Base-by-base conservation (phyloP, 2,329 filamentous ascomycete genomes). In the Hymenoscyphus albidus region DNA sequence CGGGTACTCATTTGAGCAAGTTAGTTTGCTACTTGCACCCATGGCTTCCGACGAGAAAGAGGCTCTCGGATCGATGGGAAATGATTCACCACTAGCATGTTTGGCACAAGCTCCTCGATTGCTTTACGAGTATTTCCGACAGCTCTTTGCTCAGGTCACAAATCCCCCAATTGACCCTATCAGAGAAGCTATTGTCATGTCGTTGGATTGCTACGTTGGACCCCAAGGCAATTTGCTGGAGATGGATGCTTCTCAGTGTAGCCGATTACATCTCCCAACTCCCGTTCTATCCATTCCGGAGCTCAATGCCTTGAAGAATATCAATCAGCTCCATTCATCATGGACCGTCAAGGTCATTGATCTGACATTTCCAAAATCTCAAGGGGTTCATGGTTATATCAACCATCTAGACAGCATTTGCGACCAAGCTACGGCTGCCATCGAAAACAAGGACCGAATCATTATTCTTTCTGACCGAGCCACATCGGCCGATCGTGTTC, bases 11-110 rank as follows among this genome's bases (percentile, higher is more conserved):
- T 89, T 97, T 68, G 94, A 98, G 81, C 94, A 98, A 79, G 90
- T 98, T 77, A 94, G 90, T 77, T 80, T 98, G 75, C 83, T 98
- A 44, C 86, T 98, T 61, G 94, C 90, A 18, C 94, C 94, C 10
- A 98, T 98, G 94, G 94, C 93, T 65, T 93, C 93, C 31, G 94
- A 98, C 74, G 96, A 96, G 66, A 98, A 98, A 80, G 94, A 98
- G 78, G 94, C 94, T 55, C 84, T 98, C 62, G 94, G 94, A 51
- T 98, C 94, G 65, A 98, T 98, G 94, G 94, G 94, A 73, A 98
- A 98, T 76, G 94, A 98, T 81, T 92, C 91, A 56, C 94, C 94
- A 55, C 82, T 98, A 69, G 94, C 94, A 62, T 97, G 93, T 77
- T 83, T 98, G 76, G 91, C 94, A n/a, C 86, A 91, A 70, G 91